phyloP scores from a whole-genome alignment of 1,139 yeast genomes.

The Candida glucosophila region DNA sequence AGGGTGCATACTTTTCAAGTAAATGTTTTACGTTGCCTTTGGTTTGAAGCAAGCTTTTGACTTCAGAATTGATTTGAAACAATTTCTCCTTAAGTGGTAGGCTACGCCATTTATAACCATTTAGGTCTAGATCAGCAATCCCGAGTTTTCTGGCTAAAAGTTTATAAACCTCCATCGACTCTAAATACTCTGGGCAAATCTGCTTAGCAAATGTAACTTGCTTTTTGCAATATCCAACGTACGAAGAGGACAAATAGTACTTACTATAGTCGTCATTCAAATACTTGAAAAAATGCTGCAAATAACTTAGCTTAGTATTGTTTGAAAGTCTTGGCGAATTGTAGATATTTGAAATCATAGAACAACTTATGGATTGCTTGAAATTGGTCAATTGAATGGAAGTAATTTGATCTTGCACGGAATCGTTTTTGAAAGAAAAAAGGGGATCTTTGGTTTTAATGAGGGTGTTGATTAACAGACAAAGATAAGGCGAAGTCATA shows the following conservation, averaged over 20 bases:
- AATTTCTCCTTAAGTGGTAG: conserved; percentile 17
- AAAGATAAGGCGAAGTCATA: conserved; percentile 18
- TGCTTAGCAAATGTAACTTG: conserved; percentile 18
- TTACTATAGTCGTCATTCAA: conserved; percentile 21
- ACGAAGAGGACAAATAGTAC: conserved; percentile 15
- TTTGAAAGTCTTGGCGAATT: conserved; percentile 7
- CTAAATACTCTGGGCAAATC: conserved; percentile 11
- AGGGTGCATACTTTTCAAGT: conserved; percentile 17
- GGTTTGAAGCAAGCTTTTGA: conserved; percentile 15
- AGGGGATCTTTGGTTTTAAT: conserved; percentile 11
- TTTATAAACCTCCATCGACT: conserved; percentile 10
- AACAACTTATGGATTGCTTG: conserved; percentile 13
- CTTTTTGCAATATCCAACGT: conserved; percentile 22
- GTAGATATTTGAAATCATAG: conserved; percentile 14
- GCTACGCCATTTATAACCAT: conserved; percentile 18
- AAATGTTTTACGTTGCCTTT: conserved; percentile 11
- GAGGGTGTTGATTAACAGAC: conserved; percentile 15
- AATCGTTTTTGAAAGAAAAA: conserved; percentile 11
- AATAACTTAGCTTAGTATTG: conserved; percentile 10
- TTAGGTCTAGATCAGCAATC: conserved; percentile 17
- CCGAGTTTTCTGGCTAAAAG: conserved; percentile 23
- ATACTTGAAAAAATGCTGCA: conserved; percentile 16
- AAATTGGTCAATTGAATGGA: conserved; percentile 13
- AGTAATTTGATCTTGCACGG: conserved; percentile 12
- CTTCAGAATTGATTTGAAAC: conserved; percentile 19